Evolutionary conservation across 768 basidiomycete species (phyloP), one percentile per base, ranked within the genome.

Genomic region (Termitomyces sp.): DNA sequence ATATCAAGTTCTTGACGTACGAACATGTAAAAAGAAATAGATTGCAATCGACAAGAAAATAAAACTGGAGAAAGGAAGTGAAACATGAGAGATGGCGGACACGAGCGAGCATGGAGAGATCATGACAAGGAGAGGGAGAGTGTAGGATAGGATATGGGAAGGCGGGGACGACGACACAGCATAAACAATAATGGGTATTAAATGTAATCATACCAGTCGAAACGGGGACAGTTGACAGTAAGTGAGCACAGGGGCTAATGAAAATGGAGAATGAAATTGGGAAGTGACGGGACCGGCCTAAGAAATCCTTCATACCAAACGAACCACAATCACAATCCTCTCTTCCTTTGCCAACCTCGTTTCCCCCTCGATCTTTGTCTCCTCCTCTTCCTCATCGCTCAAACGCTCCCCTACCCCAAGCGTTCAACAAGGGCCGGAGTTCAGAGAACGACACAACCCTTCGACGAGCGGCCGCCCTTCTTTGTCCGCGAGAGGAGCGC

Each of bases 401-500:
- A 45, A 47, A 57, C 25, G 36, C 55, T 45, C 25, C 20, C 10
- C 32, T 10, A 20, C 43, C 31, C 25, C 25, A 4, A 40, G 20
- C 2, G 12, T 29, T 53, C 40, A 56, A n/a, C 54, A 4, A 56
- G 10, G 17, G n/a, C 31, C 42, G 11, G 4, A 2, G 17, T 45
- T 57, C 62, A 59, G 55, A 68, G 58, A 52, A 67, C 56, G 47
- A 69, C 34, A 55, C 67, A 66, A 11, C 64, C 31, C 54, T 65
- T 64, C 55, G 50, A 60, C 12, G 62, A 59, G 46, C 63, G 59
- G 52, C 61, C 50, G 52, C 61, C 50, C 55, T 65, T 68, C 63
- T 66, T 67, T 32, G 63, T 59, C 43, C 68, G 58, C 38, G 68
- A 68, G 63, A 94, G 83, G 42, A 98, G 85, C 32, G 96, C 96